Evolutionary conservation across 2,329 filamentous ascomycete species (phyloP).

Genomic region (Dothistroma septosporum): DNA sequence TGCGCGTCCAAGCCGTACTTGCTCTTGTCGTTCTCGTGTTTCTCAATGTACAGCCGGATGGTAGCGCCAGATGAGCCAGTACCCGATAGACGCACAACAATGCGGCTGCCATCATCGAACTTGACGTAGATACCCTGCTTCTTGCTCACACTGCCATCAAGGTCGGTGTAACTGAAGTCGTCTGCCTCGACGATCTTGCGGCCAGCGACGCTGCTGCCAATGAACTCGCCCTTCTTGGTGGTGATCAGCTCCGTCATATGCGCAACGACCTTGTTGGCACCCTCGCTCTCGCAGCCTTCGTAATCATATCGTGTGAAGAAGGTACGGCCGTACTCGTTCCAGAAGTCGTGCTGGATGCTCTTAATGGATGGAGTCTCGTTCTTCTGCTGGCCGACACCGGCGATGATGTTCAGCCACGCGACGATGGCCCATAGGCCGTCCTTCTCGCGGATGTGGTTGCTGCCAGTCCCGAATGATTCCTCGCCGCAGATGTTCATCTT

Average conservation of each 20-base stretch:
- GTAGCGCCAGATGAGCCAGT: slow-evolving; percentile 94
- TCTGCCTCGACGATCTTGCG: slow-evolving; percentile 85
- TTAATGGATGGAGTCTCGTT: slow-evolving; percentile 84
- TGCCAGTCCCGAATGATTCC: slow-evolving; percentile 96
- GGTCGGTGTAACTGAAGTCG: slow-evolving; percentile 96
- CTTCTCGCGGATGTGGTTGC: slow-evolving; percentile 99
- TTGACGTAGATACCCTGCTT: slow-evolving; percentile 95
- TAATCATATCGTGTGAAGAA: slow-evolving; percentile 99
- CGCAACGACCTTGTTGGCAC: slow-evolving; percentile 83
- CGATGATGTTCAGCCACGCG: slow-evolving; percentile 98
- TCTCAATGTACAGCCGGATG: slow-evolving; percentile 95
- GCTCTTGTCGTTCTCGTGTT: slow-evolving; percentile 76
- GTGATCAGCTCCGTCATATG: slow-evolving; percentile 75
- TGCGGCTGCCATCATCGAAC: slow-evolving; percentile 90
- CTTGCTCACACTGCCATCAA: slow-evolving; percentile 92
- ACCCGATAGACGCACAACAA: slow-evolving; percentile 90
- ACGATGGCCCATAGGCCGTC: slow-evolving; percentile 96
- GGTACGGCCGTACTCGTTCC: slow-evolving; percentile 89
- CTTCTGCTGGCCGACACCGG: slow-evolving; percentile 79
- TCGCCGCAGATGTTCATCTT: slow-evolving; percentile 98
- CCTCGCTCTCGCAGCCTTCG: slow-evolving; percentile 87
- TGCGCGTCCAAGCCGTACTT: slow-evolving; percentile 81
- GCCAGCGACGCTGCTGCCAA: slow-evolving; percentile 76
- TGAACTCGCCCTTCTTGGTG: slow-evolving; percentile 63
- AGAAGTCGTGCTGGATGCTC: slow-evolving; percentile 96